Evolutionary conservation across 129 eudicot species (phyloP).

Genomic region (Silybum marianum): DNA sequence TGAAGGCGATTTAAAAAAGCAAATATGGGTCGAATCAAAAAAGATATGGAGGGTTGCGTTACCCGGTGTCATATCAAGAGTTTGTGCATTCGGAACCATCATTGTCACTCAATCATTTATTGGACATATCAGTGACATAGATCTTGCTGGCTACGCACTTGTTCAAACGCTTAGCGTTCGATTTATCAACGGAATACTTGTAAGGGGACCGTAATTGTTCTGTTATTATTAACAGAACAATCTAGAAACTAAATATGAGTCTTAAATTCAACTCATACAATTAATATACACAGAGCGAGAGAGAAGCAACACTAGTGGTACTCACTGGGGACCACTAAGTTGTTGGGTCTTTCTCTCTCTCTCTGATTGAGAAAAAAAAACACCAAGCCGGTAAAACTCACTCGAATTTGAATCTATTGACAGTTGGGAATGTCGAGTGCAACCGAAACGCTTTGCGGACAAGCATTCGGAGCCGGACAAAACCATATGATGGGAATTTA

Average conservation of each 20-base stretch:
- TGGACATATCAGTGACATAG: slow-evolving; percentile 53
- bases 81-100: slow-evolving; percentile 53
- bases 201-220: slow-evolving; percentile 24
- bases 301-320: too few species aligned
- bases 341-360: not conserved
- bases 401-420: not conserved
- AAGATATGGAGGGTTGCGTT: slow-evolving; percentile 67
- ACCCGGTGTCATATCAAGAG: slow-evolving; percentile 56
- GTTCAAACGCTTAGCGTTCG: slow-evolving; percentile 67
- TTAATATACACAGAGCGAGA: too few species aligned
- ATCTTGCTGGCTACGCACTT: slow-evolving; percentile 78
- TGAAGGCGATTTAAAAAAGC: slow-evolving; percentile 35
- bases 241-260: too few species aligned
- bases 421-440: slow-evolving; percentile 80
- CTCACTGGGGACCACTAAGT: too few species aligned
- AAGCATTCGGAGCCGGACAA: slow-evolving; percentile 76
- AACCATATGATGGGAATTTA: slow-evolving; percentile 72
- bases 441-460: slow-evolving; percentile 73
- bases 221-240: not conserved
- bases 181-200: slow-evolving; percentile 63
- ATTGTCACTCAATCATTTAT: slow-evolving; percentile 69
- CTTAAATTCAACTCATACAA: too few species aligned
- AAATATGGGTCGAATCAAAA: slow-evolving; percentile 54
- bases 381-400: too few species aligned
- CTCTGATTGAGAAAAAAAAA: too few species aligned